Evolutionary conservation across 2,329 filamentous ascomycete genomes (phyloP).

Genomic region (Sclerotinia sclerotiorum): DNA sequence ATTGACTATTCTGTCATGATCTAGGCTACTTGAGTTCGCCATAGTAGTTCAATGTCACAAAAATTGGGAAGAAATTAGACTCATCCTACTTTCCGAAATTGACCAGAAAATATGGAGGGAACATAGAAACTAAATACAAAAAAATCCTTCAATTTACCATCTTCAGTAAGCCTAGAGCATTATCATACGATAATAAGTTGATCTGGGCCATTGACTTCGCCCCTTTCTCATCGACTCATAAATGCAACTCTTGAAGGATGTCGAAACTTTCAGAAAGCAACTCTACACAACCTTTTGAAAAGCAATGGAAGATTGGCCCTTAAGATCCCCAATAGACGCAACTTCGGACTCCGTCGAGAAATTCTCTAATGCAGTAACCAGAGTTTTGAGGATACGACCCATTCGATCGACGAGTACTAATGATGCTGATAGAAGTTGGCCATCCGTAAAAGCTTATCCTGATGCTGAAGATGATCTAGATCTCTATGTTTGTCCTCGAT

Average conservation of each 20-base stretch:
- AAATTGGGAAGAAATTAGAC: neutral
- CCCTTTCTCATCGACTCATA: slow-evolving; percentile 50
- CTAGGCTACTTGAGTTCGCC: neutral
- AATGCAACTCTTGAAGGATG: slow-evolving; percentile 89
- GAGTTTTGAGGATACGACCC: slow-evolving; percentile 92
- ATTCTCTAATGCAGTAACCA: slow-evolving; percentile 87
- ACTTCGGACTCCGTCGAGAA: slow-evolving; percentile 80
- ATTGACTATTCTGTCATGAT: neutral
- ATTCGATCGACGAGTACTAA: slow-evolving; percentile 99
- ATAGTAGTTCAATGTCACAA: neutral
- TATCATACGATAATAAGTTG: too few species aligned
- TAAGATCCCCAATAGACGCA: slow-evolving; percentile 87
- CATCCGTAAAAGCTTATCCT: too few species aligned
- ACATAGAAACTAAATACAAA: neutral
- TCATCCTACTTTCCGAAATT: neutral
- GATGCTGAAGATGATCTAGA: too few species aligned
- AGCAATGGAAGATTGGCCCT: slow-evolving; percentile 76
- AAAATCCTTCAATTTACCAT: neutral
- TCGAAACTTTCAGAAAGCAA: slow-evolving; percentile 74
- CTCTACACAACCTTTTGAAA: slow-evolving; percentile 72
- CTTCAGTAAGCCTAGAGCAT: too few species aligned
- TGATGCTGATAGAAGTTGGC: too few species aligned
- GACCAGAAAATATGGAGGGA: neutral
- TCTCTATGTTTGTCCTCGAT: too few species aligned
- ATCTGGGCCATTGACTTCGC: too few species aligned